Conservation (phyloP, 495 filamentous ascomycete genomes). For the Ascobolus immersus region DNA sequence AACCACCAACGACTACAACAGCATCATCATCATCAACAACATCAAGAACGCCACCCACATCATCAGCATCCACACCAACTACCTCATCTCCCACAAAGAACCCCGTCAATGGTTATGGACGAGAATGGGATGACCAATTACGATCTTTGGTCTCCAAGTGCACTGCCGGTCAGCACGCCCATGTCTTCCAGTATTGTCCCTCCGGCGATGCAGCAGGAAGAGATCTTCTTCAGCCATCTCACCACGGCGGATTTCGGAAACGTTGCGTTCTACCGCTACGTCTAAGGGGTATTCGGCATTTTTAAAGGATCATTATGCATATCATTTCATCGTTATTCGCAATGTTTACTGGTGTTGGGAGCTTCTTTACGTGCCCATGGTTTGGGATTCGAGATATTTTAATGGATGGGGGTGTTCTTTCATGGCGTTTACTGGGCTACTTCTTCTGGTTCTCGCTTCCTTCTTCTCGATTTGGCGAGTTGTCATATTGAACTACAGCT, state of each 20-base stretch:
- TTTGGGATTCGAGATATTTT: no score
- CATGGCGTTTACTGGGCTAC: no score
- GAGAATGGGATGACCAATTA: no score
- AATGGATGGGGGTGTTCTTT: no score
- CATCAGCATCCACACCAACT: not conserved
- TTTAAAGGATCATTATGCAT: not conserved
- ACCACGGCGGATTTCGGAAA: conserved; percentile 16
- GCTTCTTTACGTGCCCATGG: not conserved
- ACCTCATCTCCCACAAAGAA: conserved; percentile 1
- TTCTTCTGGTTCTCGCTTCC: no score
- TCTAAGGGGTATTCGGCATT: conserved; percentile 1
- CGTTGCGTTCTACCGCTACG: conserved; percentile 15
- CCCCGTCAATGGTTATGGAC: no score
- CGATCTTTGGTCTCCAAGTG: no score
- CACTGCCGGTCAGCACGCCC: no score
- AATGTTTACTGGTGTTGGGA: not conserved
- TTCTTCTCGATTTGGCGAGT: no score
- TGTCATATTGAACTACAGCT: no score
- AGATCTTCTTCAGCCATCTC: conserved; percentile 14
- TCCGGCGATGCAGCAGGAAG: no score
- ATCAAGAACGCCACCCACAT: not conserved
- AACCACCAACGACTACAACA: not conserved
- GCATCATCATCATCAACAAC: not conserved
- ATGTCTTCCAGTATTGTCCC: not conserved
- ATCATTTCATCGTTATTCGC: not conserved